Conservation (phyloP, 2,329 filamentous ascomycete genomes). For the Botrytis fabae region DNA sequence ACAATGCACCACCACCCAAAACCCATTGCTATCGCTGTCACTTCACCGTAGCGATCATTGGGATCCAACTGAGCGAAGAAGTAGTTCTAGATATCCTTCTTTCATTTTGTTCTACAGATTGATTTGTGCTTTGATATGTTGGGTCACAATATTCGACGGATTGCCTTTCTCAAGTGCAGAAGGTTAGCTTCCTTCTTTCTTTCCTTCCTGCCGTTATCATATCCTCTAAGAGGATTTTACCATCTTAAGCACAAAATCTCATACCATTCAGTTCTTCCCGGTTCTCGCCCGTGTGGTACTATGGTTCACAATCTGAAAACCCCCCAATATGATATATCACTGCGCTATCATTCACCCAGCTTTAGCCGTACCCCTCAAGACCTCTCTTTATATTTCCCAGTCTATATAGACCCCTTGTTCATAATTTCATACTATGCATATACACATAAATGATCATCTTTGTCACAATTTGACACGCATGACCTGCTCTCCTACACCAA, state of each 20-base stretch:
- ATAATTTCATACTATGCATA: background rate
- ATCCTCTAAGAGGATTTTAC: background rate
- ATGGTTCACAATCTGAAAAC: background rate
- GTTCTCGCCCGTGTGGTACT: no score
- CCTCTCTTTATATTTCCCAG: background rate
- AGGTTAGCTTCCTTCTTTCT: background rate
- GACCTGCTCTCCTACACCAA: background rate
- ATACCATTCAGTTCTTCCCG: background rate
- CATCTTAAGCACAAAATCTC: background rate
- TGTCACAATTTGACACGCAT: background rate
- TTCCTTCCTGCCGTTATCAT: background rate
- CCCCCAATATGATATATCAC: constrained; percentile 5
- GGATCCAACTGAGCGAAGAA: background rate
- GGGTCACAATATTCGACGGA: background rate
- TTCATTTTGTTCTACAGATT: background rate
- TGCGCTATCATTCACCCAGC: background rate
- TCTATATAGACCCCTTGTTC: background rate
- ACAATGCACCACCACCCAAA: background rate
- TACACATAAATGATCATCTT: background rate
- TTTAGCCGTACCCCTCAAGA: background rate
- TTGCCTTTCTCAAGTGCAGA: background rate
- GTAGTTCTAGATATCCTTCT: background rate
- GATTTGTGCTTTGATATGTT: background rate
- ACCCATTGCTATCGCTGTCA: background rate
- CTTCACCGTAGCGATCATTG: background rate